A percentile compares a stretch with the other conserved stretches of the same genome.
phyloP scores from a whole-genome alignment of 805 yeast species.

The Yamadazyma laniorum region DNA sequence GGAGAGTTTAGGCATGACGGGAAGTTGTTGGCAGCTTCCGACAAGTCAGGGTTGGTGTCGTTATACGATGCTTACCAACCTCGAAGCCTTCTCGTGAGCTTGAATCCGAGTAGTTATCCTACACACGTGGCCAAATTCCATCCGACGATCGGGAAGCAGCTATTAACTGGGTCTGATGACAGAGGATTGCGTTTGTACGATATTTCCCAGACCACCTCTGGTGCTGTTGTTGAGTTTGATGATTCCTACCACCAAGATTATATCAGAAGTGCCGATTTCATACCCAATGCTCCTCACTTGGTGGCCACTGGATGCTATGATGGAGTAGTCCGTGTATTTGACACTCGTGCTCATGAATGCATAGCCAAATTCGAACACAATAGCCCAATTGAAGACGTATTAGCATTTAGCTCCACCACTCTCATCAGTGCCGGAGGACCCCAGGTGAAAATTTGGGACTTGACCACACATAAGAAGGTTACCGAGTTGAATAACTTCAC shows the following conservation, averaged over 20 bases:
- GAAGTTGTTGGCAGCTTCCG: slow-evolving; percentile 87
- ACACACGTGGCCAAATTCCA: slow-evolving; percentile 94
- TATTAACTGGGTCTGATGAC: slow-evolving; percentile 91
- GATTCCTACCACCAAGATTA: slow-evolving; percentile 79
- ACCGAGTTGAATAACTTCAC: slow-evolving; percentile 82
- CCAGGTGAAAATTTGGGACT: slow-evolving; percentile 85
- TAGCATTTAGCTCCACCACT: slow-evolving; percentile 72
- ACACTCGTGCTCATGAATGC: slow-evolving; percentile 64
- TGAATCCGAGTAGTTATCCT: slow-evolving; percentile 82
- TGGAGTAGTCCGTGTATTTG: slow-evolving; percentile 79
- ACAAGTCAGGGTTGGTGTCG: slow-evolving; percentile 90
- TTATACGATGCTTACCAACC: slow-evolving; percentile 83
- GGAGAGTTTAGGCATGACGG: slow-evolving; percentile 94
- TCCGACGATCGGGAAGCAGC: slow-evolving; percentile 66
- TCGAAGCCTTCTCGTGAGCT: slow-evolving; percentile 71
- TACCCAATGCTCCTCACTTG: slow-evolving; percentile 72
- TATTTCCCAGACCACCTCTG: slow-evolving; percentile 63
- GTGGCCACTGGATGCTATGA: slow-evolving; percentile 95
- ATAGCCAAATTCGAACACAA: slow-evolving; percentile 67
- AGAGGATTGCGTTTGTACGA: slow-evolving; percentile 85
- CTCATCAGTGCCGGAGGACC: slow-evolving; percentile 81
- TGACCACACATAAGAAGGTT: slow-evolving; percentile 70
- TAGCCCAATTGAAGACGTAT: slow-evolving; percentile 78
- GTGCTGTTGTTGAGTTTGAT: slow-evolving; percentile 65
- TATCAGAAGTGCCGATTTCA: slow-evolving; percentile 75